Conservation (phyloP, 192 early-diverging fungal genomes). For the Backusella tuberculispora region DNA sequence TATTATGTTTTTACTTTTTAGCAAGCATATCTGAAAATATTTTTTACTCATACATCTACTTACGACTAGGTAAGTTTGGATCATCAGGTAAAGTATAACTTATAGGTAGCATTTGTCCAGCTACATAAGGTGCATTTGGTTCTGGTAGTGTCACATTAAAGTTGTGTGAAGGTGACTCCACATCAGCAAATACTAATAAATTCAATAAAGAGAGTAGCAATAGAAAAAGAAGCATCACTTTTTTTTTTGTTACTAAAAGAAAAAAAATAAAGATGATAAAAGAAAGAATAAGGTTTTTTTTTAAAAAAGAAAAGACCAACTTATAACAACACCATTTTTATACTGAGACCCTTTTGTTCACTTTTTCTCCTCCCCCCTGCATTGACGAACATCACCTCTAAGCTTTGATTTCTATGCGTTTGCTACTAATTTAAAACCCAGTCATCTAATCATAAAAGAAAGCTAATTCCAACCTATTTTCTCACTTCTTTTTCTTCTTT, state of each 20-base stretch:
- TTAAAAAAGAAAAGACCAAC: background rate
- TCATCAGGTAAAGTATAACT: slow-evolving; percentile 31
- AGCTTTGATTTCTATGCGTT: slow-evolving; percentile 1
- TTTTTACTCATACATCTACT: slow-evolving; percentile 4
- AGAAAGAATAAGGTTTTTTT: background rate
- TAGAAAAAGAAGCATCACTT: slow-evolving; percentile 7
- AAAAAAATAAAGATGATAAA: background rate
- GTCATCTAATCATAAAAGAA: background rate
- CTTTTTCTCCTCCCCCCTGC: slow-evolving; percentile 13
- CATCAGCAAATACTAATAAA: slow-evolving; percentile 18
- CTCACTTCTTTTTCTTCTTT: background rate
- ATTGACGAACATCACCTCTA: slow-evolving; percentile 7
- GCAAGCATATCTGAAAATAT: background rate
- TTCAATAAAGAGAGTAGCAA: slow-evolving; percentile 11
- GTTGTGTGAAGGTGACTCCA: slow-evolving; percentile 27
- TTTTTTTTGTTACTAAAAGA: background rate
- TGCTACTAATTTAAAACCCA: background rate
- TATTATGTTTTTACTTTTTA: background rate
- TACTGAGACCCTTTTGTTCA: slow-evolving; percentile 1
- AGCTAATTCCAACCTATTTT: background rate
- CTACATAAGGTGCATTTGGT: slow-evolving; percentile 36
- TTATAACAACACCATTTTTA: slow-evolving; percentile 10
- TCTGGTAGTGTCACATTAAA: slow-evolving; percentile 38
- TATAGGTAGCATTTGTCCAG: slow-evolving; percentile 36
- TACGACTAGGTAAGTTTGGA: slow-evolving; percentile 27